Evolutionary conservation across 73 alveolate genomes (phyloP), one percentile per base, ranked within the genome.

Genomic region (Breviolum minutum): DNA sequence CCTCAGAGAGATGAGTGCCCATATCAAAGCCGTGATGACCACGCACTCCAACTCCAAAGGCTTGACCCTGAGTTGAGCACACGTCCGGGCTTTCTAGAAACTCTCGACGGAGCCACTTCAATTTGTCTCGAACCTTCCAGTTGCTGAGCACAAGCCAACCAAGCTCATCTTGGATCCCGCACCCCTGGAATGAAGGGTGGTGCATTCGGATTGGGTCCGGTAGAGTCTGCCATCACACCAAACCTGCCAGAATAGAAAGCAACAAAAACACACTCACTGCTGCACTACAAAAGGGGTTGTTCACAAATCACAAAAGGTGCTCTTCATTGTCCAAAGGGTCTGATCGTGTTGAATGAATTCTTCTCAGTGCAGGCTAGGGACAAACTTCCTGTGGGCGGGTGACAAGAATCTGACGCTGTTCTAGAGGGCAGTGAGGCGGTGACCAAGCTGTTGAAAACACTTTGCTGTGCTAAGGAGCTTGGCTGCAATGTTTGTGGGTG

Each of bases 161-260:
- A 40, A 40, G 54, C 54, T 40, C 54, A 12, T 10, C 87, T 32
- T 79, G n/a, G 66, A 66, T 60, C 94, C 79, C 62, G 19, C 63
- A 40, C 96, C 86, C 96, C 96, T 40, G 96, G 96, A 40, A 89
- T 70, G 86, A 89, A 89, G 71, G 96, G 96, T 48, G 96, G 96
- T 54, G 96, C 96, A 70, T 89, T 89, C 16, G 96, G 96, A 69
- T 89, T 87, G 68, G 84, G 95, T 60, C 91, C 91, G 26, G 91
- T 60, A 2, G 91, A 54, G 24, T 82, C 91, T 48, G 91, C 91
- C 91, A 82, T 82, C 60, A 73, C 71, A 54, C 73, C 91, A 82
- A 82, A 29, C 87, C 85, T 76, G 54, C 54, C 54, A 40, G 54
- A 40, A 40, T 40, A 7, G 5, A 13, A 40, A 29, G 87, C 63